Percentiles rank a stretch among this genome's conserved stretches.
phyloP scores from a whole-genome alignment of 73 alveolate genomes.

The Paramecium tetraurelia region DNA sequence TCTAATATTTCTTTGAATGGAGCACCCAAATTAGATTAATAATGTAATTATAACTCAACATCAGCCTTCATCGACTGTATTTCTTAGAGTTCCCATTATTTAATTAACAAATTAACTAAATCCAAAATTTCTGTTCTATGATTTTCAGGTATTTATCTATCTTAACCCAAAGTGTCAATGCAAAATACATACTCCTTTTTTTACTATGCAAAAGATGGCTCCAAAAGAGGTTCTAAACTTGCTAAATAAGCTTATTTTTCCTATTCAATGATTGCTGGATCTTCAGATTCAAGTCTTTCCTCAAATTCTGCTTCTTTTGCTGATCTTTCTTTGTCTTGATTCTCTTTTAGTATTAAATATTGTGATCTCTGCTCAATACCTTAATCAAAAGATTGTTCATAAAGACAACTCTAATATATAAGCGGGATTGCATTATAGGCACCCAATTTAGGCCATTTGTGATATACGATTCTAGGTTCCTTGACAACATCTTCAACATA shows the following conservation, averaged over 20 bases:
- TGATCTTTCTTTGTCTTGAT: constrained; percentile 76
- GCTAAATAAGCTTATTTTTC: constrained; percentile 70
- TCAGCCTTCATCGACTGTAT: constrained; percentile 72
- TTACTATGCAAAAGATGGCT: constrained; percentile 67
- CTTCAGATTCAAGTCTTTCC: constrained; percentile 71
- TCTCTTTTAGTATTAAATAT: constrained; percentile 72
- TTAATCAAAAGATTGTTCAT: constrained; percentile 80
- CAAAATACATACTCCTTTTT: constrained; percentile 80
- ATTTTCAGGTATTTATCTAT: constrained; percentile 75
- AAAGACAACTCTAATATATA: constrained; percentile 77
- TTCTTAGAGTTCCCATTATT: constrained; percentile 81
- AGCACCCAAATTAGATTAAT: constrained; percentile 59
- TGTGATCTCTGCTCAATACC: constrained; percentile 77
- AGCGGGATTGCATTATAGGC: constrained; percentile 88
- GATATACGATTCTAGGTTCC: constrained; percentile 88
- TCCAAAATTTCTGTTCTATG: constrained; percentile 74
- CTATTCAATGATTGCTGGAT: constrained; percentile 83
- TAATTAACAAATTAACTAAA: constrained; percentile 72
- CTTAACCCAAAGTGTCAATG: constrained; percentile 93
- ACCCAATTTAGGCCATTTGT: constrained; percentile 92
- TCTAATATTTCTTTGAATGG: constrained; percentile 80
- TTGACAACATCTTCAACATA: constrained; percentile 86
- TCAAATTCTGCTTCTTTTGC: constrained; percentile 71
- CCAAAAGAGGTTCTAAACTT: constrained; percentile 73
- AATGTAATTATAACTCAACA: constrained; percentile 70